Base-by-base conservation (phyloP, 805 yeast species). In the Wickerhamiella domercqiae region DNA sequence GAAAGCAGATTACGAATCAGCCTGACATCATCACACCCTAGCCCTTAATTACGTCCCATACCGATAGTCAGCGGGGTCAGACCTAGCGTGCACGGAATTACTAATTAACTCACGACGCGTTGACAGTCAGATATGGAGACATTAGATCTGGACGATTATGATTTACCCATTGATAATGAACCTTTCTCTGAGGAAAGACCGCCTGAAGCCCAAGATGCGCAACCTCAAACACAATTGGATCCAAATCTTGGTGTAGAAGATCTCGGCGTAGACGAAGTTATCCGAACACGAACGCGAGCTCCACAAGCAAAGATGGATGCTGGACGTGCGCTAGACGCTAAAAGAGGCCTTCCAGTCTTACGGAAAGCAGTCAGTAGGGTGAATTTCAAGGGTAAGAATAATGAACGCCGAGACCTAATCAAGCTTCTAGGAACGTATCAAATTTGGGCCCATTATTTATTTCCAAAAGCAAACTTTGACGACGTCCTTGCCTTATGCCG, bases 391-490 rank as follows among this genome's bases (percentile, higher is more conserved):
- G 66, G 55, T 40, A 50, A 47, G 30, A 64, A 70, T 13, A 61
- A 65, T 42, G 75, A 71, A 47, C 60, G 58, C 39, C 59, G 66
- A 24, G 74, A 73, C 52, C 52, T 73, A 38, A 54, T 64, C 7
- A 57, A 63, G 24, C 52, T 79, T 5, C 53, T 78, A 5, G 64
- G 65, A 21, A 62, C 68, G 26, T 79, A 77, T 53, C 83, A 78
- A 55, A 48, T 74, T 24, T 79, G 87, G 86, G 83, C 78, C 1
- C 87, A 79, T 53, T 62, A 67, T 17, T 48, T 83, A 28, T 82
- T 68, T 51, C 93, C 95, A 3, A 79, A 78, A 59, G 82, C 90
- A 13, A 75, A 71, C 44, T 80, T 84, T 46, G 62, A 63, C 34
- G 93, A 81, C 53, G 75, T 84, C 49, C 57, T 78, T 1, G 61